A percentile compares a stretch with the other conserved stretches of the same genome.
These are phyloP conservation scores for Funneliformis caledonium DNA, from an alignment of 371 early-diverging fungal genomes.

Conservation along the genomic window DNA sequence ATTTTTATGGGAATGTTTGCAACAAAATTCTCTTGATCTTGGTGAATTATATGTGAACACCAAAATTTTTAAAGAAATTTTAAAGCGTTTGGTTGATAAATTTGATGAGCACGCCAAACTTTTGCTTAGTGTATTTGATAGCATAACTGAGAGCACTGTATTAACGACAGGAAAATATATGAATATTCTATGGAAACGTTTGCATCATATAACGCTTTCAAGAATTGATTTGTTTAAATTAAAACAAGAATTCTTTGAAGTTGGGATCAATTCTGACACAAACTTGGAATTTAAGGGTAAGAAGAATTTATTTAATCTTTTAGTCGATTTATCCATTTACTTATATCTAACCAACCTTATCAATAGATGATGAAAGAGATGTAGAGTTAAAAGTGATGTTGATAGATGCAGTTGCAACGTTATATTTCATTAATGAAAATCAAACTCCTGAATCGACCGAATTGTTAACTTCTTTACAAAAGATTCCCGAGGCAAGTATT, in stretches of 20 bases:
- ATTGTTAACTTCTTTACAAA: slow-evolving; percentile 59
- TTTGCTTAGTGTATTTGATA: slow-evolving; percentile 42
- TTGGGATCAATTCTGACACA: not conserved
- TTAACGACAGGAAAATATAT: slow-evolving; percentile 59
- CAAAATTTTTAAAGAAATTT: slow-evolving; percentile 50
- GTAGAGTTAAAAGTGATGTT: slow-evolving; percentile 63
- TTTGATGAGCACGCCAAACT: slow-evolving; percentile 43
- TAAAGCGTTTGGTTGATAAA: slow-evolving; percentile 42
- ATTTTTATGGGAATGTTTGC: slow-evolving; percentile 60
- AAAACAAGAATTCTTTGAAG: slow-evolving; percentile 51
- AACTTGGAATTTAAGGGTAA: not conserved
- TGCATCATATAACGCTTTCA: slow-evolving; percentile 62
- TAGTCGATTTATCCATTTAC: not conserved
- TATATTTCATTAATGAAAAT: slow-evolving; percentile 72
- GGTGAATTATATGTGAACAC: slow-evolving; percentile 63
- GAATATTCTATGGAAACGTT: slow-evolving; percentile 67
- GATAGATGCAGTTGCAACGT: slow-evolving; percentile 75
- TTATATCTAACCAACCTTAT: not conserved
- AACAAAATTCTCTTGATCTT: slow-evolving; percentile 52
- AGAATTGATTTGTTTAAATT: slow-evolving; percentile 55
- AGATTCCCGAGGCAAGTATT: slow-evolving; percentile 58
- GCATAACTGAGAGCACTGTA: slow-evolving; percentile 46
- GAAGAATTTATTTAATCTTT: not conserved
- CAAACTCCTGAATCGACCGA: slow-evolving; percentile 29
- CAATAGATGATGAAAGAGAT: slow-evolving; percentile 40